Evolutionary conservation across 805 yeast species (phyloP).

Genomic region (Candida berthetii): DNA sequence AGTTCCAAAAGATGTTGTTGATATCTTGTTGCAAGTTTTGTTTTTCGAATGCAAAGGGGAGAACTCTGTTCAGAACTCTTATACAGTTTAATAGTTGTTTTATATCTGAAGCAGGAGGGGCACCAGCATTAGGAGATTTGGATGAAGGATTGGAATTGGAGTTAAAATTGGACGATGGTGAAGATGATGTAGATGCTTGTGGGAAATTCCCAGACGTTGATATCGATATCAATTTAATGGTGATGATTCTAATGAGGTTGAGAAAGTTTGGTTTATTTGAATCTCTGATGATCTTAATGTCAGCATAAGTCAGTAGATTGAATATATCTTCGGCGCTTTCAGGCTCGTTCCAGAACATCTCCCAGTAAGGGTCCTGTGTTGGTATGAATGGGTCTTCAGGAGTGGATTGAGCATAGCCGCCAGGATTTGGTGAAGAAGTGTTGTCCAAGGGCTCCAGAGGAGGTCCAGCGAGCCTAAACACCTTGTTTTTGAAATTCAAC

Average conservation of each 20-base stretch:
- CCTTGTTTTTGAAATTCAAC: constrained; percentile 51
- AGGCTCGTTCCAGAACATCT: constrained; percentile 42
- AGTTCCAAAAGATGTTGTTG: constrained; percentile 39
- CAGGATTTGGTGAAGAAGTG: too few relatives aligned
- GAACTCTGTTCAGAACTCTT: constrained; percentile 53
- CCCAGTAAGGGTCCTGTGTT: constrained; percentile 35
- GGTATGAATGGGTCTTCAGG: constrained; percentile 18
- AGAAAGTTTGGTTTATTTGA: constrained; percentile 53
- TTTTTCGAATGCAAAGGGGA: constrained; percentile 66
- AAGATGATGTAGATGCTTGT: background rate
- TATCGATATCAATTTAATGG: constrained; percentile 22
- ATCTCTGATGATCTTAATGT: constrained; percentile 54
- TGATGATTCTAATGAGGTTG: constrained; percentile 37
- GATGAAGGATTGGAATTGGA: too few relatives aligned
- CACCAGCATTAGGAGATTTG: too few relatives aligned
- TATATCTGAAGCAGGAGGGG: constrained; percentile 17
- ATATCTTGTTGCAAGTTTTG: constrained; percentile 27
- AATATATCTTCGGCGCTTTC: constrained; percentile 50
- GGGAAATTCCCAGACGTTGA: constrained; percentile 19
- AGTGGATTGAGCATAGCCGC: too few relatives aligned
- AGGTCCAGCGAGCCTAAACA: constrained; percentile 46
- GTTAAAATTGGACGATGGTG: background rate
- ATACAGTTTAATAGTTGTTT: constrained; percentile 51
- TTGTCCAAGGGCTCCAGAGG: too few relatives aligned
- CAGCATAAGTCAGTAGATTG: constrained; percentile 47